phyloP scores from a whole-genome alignment of 23 red algal species.

The Gracilaria caudata region DNA sequence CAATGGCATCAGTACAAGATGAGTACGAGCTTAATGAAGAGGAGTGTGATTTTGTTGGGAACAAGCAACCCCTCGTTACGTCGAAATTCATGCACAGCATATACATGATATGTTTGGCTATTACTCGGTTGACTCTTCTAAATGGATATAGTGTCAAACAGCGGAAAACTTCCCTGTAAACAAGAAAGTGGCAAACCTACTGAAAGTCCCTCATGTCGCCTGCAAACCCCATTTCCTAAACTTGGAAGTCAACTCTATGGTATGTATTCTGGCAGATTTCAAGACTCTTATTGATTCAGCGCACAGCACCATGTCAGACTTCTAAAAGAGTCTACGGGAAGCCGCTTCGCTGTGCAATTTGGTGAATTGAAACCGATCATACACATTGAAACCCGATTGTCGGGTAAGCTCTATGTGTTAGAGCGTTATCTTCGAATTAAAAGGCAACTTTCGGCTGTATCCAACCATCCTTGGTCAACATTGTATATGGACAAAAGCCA shows the following conservation, averaged over 20 bases:
- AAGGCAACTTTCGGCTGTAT: neutral
- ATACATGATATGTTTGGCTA: neutral
- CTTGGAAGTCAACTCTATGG: neutral
- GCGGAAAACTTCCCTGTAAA: neutral
- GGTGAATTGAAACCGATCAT: neutral
- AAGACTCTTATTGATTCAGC: neutral
- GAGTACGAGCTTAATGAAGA: neutral
- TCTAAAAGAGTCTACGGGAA: neutral
- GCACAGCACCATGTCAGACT: neutral
- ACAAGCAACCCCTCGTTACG: neutral
- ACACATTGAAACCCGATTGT: neutral
- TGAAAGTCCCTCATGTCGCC: neutral
- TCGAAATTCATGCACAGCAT: neutral
- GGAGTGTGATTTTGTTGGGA: neutral
- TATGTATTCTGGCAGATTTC: neutral
- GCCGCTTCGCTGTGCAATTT: neutral
- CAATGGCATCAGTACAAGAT: neutral
- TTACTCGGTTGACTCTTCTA: neutral
- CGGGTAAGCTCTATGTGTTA: neutral
- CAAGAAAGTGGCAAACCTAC: neutral
- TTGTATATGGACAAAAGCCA: neutral
- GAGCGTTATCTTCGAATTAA: neutral
- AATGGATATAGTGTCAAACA: neutral
- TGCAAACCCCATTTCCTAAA: neutral
- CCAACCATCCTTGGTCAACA: neutral